Evolutionary conservation across 164 flowering plant species (phyloP).

Genomic region (Stephania cephalantha): DNA sequence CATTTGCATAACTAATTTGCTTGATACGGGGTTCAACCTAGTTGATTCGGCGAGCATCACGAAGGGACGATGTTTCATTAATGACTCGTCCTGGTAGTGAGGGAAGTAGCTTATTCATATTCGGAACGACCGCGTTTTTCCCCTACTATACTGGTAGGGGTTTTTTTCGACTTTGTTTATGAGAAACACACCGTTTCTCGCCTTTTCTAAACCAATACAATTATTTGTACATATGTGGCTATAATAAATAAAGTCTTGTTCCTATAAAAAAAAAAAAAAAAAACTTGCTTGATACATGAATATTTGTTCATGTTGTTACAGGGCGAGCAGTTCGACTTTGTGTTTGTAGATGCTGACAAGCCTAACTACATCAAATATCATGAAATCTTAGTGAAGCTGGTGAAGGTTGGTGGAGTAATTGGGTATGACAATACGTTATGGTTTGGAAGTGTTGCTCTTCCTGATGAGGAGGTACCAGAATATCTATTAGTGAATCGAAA

Average conservation of each 20-base stretch:
- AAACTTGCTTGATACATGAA: neutral
- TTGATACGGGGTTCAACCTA: neutral
- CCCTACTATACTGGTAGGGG: too few relatives aligned
- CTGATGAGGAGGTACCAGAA: neutral
- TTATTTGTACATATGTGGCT: too few relatives aligned
- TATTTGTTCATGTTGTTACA: slow-evolving; percentile 1
- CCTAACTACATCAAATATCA: slow-evolving; percentile 17
- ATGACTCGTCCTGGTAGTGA: too few relatives aligned
- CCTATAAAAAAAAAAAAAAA: too few relatives aligned
- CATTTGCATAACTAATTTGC: neutral
- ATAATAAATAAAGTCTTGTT: too few relatives aligned
- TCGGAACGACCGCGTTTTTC: too few relatives aligned
- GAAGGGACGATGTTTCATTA: too few relatives aligned
- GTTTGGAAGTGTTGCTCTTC: slow-evolving; percentile 15
- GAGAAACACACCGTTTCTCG: too few relatives aligned
- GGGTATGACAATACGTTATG: slow-evolving; percentile 23
- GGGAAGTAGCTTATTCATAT: too few relatives aligned
- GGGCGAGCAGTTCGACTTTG: slow-evolving; percentile 15
- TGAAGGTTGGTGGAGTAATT: slow-evolving; percentile 21
- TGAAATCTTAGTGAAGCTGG: slow-evolving; percentile 17
- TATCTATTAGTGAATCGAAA: neutral
- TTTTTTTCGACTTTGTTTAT: too few relatives aligned
- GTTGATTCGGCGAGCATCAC: too few relatives aligned
- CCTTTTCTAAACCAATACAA: too few relatives aligned
- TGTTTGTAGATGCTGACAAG: slow-evolving; percentile 23